These are phyloP conservation scores for Tolypocladium tundrense DNA, from an alignment of 2,329 filamentous ascomycete genomes.

Conservation along the genomic window DNA sequence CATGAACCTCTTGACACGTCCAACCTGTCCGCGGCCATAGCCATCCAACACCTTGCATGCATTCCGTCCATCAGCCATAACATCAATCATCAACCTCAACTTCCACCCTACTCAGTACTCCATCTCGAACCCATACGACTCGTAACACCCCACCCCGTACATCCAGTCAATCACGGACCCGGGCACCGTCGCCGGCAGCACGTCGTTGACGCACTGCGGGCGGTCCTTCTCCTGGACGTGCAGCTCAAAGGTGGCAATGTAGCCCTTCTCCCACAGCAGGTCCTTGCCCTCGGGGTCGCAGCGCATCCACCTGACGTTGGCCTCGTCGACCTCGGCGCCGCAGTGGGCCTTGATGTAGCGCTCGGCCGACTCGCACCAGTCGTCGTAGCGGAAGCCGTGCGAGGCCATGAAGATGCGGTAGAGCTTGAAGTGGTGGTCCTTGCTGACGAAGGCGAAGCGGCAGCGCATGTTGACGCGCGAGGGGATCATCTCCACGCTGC, in stretches of 20 bases:
- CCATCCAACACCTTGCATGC: neutral
- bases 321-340: neutral
- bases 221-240: no score
- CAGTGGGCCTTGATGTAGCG: neutral
- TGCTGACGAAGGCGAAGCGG: neutral
- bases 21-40: neutral
- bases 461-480: neutral
- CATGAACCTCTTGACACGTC: no score
- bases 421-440: neutral
- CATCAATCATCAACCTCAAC: no score
- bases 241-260: neutral
- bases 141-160: no score
- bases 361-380: neutral
- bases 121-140: no score
- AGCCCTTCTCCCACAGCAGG: neutral
- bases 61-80: no score
- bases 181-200: no score
- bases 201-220: no score
- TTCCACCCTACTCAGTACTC: no score
- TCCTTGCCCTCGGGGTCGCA: neutral
- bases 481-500: neutral
- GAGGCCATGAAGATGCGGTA: neutral
- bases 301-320: neutral
- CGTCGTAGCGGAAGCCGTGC: neutral
- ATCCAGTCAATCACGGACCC: no score